These are phyloP conservation scores for Fagopyrum tataricum DNA, from an alignment of 148 eudicot genomes.

Conservation along the genomic window DNA sequence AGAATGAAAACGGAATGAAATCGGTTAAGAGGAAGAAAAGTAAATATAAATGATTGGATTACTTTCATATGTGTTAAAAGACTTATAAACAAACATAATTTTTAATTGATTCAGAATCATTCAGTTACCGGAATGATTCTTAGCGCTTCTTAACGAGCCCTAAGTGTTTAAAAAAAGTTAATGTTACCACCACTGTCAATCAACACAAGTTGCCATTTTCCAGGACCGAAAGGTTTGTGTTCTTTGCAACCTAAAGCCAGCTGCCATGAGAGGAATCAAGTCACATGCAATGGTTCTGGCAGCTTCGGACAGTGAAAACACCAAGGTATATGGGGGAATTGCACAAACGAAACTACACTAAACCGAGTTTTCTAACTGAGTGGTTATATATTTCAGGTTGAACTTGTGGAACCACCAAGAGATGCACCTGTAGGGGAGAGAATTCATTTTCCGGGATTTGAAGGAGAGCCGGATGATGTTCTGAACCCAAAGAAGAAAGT, in stretches of 20 bases:
- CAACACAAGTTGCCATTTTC: constrained; percentile 4
- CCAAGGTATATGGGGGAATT: constrained; percentile 46
- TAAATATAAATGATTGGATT: no score
- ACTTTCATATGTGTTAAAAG: no score
- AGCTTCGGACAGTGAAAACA: constrained; percentile 61
- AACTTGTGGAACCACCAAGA: constrained; percentile 81
- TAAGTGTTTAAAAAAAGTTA: no score
- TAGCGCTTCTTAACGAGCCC: no score
- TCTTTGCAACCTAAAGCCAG: constrained; percentile 94
- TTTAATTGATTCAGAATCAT: no score
- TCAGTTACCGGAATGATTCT: no score
- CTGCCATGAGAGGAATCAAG: constrained; percentile 88
- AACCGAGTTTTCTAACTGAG: neutral
- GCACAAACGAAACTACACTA: neutral
- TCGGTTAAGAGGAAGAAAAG: no score
- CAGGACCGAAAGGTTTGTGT: constrained; percentile 96
- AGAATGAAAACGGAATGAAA: no score
- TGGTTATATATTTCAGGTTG: constrained; percentile 43
- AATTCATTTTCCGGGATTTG: constrained; percentile 62
- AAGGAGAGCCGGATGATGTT: constrained; percentile 69
- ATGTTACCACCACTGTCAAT: neutral
- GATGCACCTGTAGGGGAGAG: constrained; percentile 70
- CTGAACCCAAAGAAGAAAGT: constrained; percentile 94
- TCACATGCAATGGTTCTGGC: constrained; percentile 97
- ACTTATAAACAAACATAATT: no score